phyloP scores from a whole-genome alignment of 768 basidiomycete species.

The Tricholoma flavovirens region DNA sequence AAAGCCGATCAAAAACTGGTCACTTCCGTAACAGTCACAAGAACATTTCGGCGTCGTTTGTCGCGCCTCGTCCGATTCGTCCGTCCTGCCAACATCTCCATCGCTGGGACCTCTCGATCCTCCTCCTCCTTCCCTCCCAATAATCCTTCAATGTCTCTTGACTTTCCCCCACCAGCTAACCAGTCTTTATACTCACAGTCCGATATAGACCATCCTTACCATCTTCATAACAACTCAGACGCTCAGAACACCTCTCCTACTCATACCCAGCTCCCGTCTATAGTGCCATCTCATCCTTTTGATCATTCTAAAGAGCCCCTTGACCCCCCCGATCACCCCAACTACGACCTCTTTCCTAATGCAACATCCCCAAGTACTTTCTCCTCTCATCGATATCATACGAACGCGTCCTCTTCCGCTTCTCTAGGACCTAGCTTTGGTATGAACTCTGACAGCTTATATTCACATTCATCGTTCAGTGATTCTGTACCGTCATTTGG shows the following conservation, averaged over 20 bases:
- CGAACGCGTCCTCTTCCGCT: constrained; percentile 67
- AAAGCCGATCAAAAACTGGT: constrained; percentile 52
- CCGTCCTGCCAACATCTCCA: constrained; percentile 26
- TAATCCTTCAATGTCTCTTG: constrained; percentile 47
- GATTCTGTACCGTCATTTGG: constrained; percentile 59
- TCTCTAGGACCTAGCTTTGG: constrained; percentile 55
- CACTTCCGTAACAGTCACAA: constrained; percentile 22
- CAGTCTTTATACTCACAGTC: constrained; percentile 47
- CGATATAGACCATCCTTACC: constrained; percentile 56
- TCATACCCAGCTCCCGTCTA: constrained; percentile 19
- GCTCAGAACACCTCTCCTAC: constrained; percentile 31
- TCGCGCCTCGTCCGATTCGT: constrained; percentile 31
- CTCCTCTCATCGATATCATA: constrained; percentile 57
- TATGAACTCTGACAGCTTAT: constrained; percentile 52
- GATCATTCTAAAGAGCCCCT: constrained; percentile 47
- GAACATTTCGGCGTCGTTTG: constrained; percentile 4
- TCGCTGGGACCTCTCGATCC: constrained; percentile 42
- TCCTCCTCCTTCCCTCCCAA: constrained; percentile 17
- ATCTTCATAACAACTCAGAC: constrained; percentile 35
- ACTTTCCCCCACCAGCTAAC: constrained; percentile 37
- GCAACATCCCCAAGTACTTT: constrained; percentile 35
- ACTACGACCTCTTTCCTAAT: constrained; percentile 62
- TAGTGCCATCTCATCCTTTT: constrained; percentile 31
- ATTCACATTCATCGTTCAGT: constrained; percentile 51
- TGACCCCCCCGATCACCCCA: constrained; percentile 48